Base-by-base conservation (phyloP, 2,329 filamentous ascomycete species). In the Thelonectria blattea region DNA sequence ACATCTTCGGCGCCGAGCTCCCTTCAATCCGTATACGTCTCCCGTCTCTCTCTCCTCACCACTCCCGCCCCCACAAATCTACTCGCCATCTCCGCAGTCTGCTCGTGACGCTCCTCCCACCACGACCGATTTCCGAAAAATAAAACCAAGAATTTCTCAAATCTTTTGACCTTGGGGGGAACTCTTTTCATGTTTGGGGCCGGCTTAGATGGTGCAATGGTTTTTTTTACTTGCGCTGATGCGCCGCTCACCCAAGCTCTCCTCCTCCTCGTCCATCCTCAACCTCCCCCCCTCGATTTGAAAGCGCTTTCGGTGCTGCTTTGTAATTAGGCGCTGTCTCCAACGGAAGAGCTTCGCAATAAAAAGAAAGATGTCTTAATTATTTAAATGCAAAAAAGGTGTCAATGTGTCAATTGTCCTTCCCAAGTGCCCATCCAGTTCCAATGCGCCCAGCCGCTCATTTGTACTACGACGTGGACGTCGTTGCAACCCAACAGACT, bases 321-420 rank as follows among this genome's bases (percentile, higher is more conserved):
- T 68, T 71, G 66, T 71, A 70, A 68, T 71, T 68, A 68, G 64
- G 64, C 67, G 68, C 63, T 61, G 47, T 58, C 56, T 66, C 56
- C 60, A 63, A 61, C 32, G 47, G 52, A 67, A 51, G 63, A 64
- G 60, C 64, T 61, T 51, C 58, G 66, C 58, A 70, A 60, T 58
- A 70, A 60, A 27, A 47, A 65, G 68, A 69, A 71, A 57, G 58
- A 66, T 67, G 61, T 70, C 67, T 65, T 62, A 58, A 58, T 53
- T 62, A 34, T 52, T 53, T 18, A 52, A 45, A 18, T 22, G 15
- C 43, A 14, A 17, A 9, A 17, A 24, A 18, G n/a, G n/a, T n/a
- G n/a, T n/a, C n/a, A 42, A 15, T 46, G 27, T 11, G 43, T 49
- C 11, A 20, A 15, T 18, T 37, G 18, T 46, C 30, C n/a, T 53